A percentile compares a stretch with the other conserved stretches of the same genome.
Evolutionary conservation across 2,329 filamentous ascomycete genomes (phyloP).

Genomic region (Talaromyces sp.): DNA sequence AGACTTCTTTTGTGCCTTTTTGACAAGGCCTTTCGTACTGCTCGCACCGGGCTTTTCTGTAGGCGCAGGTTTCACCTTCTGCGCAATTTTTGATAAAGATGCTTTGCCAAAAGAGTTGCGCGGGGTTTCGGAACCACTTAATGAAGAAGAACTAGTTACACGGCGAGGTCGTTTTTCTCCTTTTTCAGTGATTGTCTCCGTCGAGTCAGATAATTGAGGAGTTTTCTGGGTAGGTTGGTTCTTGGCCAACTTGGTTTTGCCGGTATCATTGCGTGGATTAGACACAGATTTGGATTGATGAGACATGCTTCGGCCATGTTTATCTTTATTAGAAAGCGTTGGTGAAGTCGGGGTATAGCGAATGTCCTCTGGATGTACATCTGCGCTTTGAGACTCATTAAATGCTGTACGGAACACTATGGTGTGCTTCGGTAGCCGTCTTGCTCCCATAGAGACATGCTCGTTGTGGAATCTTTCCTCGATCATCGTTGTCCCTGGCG

Average conservation of each 20-base stretch:
- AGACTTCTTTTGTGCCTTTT: conserved; percentile 10
- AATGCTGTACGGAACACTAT: conserved; percentile 41
- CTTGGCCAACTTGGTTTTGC: neutral
- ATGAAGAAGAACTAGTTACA: conserved; percentile 11
- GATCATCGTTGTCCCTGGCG: conserved; percentile 41
- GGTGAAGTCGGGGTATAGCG: neutral
- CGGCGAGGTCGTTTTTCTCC: conserved; percentile 8
- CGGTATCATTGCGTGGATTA: neutral
- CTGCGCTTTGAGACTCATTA: conserved; percentile 33
- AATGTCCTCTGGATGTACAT: conserved; percentile 22
- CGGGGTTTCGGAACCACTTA: conserved; percentile 17
- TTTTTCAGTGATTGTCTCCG: conserved; percentile 3
- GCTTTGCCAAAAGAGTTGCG: conserved; percentile 20
- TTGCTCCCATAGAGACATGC: conserved; percentile 31
- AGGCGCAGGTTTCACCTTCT: conserved; percentile 24
- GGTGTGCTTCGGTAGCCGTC: conserved; percentile 34
- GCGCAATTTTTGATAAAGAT: conserved; percentile 27
- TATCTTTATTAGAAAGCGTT: neutral
- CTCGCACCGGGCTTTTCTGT: conserved; percentile 20
- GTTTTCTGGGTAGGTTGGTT: neutral
- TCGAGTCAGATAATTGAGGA: neutral
- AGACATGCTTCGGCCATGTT: neutral
- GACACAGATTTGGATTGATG: neutral
- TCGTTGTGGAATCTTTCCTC: conserved; percentile 45
- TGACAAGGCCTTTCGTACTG: conserved; percentile 17